These are phyloP conservation scores for Plectosphaerella cucumerina DNA, from an alignment of 2,329 filamentous ascomycete species.

Conservation along the genomic window DNA sequence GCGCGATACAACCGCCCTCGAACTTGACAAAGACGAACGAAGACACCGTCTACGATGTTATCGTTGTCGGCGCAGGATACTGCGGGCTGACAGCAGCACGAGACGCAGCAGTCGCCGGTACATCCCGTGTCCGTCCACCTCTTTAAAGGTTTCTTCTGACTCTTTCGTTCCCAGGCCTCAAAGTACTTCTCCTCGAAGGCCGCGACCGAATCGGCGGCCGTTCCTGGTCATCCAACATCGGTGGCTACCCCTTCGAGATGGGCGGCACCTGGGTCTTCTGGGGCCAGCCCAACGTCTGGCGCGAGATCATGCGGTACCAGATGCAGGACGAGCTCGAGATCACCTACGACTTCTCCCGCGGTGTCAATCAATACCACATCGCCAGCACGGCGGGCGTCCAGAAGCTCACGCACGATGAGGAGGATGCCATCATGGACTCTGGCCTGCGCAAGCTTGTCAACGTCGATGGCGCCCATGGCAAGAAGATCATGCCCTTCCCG, in stretches of 20 bases:
- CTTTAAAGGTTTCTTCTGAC: neutral
- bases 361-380: constrained; percentile 36
- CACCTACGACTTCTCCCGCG: constrained; percentile 34
- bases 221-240: constrained; percentile 39
- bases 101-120: constrained; percentile 22
- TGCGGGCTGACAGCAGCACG: constrained; percentile 22
- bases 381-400: constrained; percentile 21
- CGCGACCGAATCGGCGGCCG: constrained; percentile 44
- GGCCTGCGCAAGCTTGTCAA: constrained; percentile 39
- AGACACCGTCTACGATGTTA: constrained; percentile 17
- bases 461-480: constrained; percentile 35
- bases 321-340: constrained; percentile 34
- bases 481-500: constrained; percentile 33
- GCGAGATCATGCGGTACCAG: constrained; percentile 40
- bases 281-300: constrained; percentile 36
- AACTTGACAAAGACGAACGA: constrained; percentile 10
- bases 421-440: constrained; percentile 26
- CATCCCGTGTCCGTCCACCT: constrained; percentile 1
- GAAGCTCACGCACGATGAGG: constrained; percentile 36
- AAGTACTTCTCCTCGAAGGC: constrained; percentile 39
- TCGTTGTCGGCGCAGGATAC: constrained; percentile 26
- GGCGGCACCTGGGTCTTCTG: constrained; percentile 46
- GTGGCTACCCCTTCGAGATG: constrained; percentile 40
- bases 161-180: constrained; percentile 19
- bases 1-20: constrained; percentile 20